phyloP scores from a whole-genome alignment of 345 rosid species.

The Eucalyptus brandiana region DNA sequence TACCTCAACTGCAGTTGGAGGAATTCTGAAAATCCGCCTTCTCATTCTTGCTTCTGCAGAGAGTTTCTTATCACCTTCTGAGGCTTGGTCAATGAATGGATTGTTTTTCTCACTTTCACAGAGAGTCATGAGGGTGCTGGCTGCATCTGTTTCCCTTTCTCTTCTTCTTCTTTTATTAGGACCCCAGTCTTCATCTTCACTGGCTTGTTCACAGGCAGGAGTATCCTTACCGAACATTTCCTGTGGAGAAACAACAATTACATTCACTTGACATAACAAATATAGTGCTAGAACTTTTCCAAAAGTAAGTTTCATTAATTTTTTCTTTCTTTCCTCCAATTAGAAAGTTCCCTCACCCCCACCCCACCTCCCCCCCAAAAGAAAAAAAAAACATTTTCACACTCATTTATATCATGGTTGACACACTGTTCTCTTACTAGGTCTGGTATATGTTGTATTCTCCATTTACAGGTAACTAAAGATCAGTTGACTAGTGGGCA shows the following conservation, averaged over 20 bases:
- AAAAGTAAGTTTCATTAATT: not conserved
- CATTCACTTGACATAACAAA: not conserved
- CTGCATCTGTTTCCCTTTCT: conserved; percentile 75
- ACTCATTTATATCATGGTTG: not conserved
- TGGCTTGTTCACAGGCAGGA: conserved; percentile 48
- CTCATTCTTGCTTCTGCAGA: conserved; percentile 29
- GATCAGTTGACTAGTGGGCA: not conserved
- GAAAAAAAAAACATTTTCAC: not conserved
- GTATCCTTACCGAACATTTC: conserved; percentile 99
- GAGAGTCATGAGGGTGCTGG: conserved; percentile 55
- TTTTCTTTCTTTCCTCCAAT: not conserved
- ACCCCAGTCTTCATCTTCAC: conserved; percentile 99
- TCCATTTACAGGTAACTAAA: not conserved
- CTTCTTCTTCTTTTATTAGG: conserved; percentile 68
- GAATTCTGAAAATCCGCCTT: conserved; percentile 59
- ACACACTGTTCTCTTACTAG: not conserved
- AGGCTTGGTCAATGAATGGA: conserved; percentile 8
- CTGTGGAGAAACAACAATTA: conserved; percentile 16
- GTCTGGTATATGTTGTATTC: not conserved
- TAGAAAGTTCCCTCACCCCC: not conserved
- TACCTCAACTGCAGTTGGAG: conserved; percentile 81
- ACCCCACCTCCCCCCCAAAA: not conserved
- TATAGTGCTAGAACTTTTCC: not conserved
- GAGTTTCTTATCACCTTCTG: conserved; percentile 16
- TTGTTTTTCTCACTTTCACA: conserved; percentile 38